Evolutionary conservation across 257 asterid genomes (phyloP).

Genomic region (Solanum neorickii): DNA sequence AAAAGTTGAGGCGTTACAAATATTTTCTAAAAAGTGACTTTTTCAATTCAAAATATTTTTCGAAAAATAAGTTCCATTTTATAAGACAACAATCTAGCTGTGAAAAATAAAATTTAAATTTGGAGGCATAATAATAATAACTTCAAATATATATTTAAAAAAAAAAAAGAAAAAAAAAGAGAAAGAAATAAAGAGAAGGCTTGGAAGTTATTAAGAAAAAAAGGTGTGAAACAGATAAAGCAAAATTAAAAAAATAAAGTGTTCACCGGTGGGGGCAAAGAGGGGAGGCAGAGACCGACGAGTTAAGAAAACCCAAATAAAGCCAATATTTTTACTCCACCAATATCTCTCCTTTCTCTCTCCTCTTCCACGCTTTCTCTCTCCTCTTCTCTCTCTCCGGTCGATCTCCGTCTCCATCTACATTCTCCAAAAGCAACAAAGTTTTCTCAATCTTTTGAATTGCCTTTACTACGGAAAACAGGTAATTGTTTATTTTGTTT

Average conservation of each 20-base stretch:
- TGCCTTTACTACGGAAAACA: neutral
- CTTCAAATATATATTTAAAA: neutral
- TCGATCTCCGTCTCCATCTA: neutral
- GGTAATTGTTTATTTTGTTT: neutral
- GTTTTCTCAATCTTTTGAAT: neutral
- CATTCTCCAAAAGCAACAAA: neutral
- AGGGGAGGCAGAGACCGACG: neutral
- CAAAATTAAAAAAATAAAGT: neutral
- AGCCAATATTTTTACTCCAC: neutral
- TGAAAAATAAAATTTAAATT: too few species aligned
- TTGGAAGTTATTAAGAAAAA: neutral
- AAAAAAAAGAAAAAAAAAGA: neutral
- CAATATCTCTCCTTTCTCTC: neutral
- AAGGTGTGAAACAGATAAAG: neutral
- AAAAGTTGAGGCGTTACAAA: neutral
- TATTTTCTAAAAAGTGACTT: neutral
- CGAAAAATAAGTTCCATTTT: neutral
- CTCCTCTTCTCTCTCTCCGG: neutral
- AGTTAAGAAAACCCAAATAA: neutral
- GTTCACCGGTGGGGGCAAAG: neutral
- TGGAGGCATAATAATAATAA: neutral
- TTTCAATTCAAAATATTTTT: neutral
- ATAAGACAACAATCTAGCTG: neutral
- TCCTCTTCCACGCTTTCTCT: neutral
- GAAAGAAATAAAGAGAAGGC: neutral